phyloP scores from a whole-genome alignment of 441 rosid species.

The Lagerstroemia fauriei region DNA sequence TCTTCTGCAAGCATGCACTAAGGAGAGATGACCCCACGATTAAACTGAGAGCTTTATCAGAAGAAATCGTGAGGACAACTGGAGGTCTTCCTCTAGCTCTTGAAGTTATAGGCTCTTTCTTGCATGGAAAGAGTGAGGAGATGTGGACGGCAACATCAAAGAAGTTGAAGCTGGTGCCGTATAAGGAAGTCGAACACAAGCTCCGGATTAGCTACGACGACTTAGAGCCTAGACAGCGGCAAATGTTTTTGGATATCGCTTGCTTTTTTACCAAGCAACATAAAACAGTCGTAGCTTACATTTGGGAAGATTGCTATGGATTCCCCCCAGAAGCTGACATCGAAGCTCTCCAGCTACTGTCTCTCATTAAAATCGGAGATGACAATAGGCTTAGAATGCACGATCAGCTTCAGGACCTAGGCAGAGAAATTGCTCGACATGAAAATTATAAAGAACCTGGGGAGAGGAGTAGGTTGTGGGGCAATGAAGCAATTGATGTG shows the following conservation, averaged over 20 bases:
- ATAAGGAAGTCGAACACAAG: not conserved
- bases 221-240: not conserved
- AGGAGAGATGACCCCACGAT: not conserved
- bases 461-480: conserved; percentile 13
- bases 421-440: not conserved
- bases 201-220: conserved; percentile 2
- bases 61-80: not conserved
- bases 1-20: conserved; percentile 16
- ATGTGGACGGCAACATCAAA: conserved; percentile 3
- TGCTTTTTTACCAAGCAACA: not conserved
- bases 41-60: not conserved
- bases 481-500: conserved; percentile 1
- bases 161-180: conserved; percentile 2
- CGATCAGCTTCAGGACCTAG: conserved; percentile 9
- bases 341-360: not conserved
- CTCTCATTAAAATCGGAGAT: not conserved
- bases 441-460: conserved; percentile 5
- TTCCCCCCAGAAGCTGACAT: not conserved
- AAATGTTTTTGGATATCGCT: conserved; percentile 3
- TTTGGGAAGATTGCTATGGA: conserved; percentile 1
- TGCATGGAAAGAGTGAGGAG: not conserved
- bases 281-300: not conserved
- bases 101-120: conserved; percentile 16
- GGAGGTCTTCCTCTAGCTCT: conserved; percentile 15
- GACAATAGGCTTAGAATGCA: conserved; percentile 15